Conservation (phyloP, 176 grass and related monocot species). For the Neostapfia colusana region DNA sequence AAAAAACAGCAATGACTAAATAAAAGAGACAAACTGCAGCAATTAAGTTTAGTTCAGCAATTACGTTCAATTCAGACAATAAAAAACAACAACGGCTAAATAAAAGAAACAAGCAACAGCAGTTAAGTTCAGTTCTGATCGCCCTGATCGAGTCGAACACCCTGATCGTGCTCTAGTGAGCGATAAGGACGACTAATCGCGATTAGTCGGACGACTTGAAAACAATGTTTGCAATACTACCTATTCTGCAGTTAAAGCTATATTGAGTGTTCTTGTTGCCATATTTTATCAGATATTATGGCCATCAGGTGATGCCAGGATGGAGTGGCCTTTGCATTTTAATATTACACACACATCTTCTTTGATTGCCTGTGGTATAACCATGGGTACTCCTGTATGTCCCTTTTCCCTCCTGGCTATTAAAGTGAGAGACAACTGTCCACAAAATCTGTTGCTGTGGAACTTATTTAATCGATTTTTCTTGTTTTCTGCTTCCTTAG, state of each 20-base stretch:
- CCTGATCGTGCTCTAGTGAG: too few relatives aligned
- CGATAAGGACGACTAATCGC: too few relatives aligned
- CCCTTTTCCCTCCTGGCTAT: constrained; percentile 21
- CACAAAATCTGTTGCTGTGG: constrained; percentile 15
- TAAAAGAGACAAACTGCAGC: too few relatives aligned
- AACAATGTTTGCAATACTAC: neutral
- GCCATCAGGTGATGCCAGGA: constrained; percentile 41
- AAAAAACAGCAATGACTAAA: too few relatives aligned
- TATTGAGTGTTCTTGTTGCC: constrained; percentile 32
- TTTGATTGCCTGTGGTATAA: constrained; percentile 83
- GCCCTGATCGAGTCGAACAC: too few relatives aligned
- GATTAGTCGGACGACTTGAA: too few relatives aligned
- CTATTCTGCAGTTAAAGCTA: neutral
- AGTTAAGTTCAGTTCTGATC: too few relatives aligned
- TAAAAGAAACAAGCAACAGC: too few relatives aligned
- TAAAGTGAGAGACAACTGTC: neutral
- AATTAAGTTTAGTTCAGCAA: too few relatives aligned
- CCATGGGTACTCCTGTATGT: constrained; percentile 61
- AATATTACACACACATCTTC: constrained; percentile 94
- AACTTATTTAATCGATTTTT: constrained; percentile 26
- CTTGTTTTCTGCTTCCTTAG: constrained; percentile 39
- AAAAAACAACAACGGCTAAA: too few relatives aligned
- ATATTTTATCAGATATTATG: constrained; percentile 65
- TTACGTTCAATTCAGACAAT: too few relatives aligned
- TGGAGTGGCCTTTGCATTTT: constrained; percentile 67